phyloP scores from a whole-genome alignment of 78 protist genomes.

The Dictyostelium brefeldianum region DNA sequence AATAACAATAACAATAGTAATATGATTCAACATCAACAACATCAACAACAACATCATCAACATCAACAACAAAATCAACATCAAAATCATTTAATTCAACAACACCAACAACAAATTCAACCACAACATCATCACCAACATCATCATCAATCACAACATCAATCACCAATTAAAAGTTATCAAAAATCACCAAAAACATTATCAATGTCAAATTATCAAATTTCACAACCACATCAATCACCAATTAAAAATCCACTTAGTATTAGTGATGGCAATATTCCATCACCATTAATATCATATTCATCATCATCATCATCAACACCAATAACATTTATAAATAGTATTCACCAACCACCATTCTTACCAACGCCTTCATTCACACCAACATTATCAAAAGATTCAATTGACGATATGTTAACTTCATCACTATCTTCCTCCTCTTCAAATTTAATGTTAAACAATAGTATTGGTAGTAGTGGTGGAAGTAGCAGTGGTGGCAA shows the following conservation, averaged over 20 bases:
- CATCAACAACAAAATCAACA: background rate
- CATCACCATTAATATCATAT: constrained; percentile 17
- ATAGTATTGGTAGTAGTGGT: background rate
- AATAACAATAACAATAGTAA: background rate
- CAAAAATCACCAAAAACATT: constrained; percentile 1
- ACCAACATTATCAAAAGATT: background rate
- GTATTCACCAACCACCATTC: background rate
- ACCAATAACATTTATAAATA: constrained; percentile 39
- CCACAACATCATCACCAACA: background rate
- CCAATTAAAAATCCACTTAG: background rate
- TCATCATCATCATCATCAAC: constrained; percentile 51
- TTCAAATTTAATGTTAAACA: background rate
- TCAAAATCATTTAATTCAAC: background rate
- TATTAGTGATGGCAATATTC: background rate
- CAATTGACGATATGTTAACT: background rate
- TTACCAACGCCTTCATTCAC: background rate
- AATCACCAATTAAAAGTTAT: background rate
- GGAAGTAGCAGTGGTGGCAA: background rate
- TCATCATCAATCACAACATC: background rate
- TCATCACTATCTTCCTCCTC: background rate
- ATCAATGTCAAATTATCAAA: background rate
- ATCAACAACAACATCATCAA: background rate
- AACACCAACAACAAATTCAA: background rate
- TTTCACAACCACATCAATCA: constrained; percentile 4
- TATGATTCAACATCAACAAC: background rate